phyloP scores from a whole-genome alignment of 2,329 filamentous ascomycete genomes.

The Paecilomyces niveus region DNA sequence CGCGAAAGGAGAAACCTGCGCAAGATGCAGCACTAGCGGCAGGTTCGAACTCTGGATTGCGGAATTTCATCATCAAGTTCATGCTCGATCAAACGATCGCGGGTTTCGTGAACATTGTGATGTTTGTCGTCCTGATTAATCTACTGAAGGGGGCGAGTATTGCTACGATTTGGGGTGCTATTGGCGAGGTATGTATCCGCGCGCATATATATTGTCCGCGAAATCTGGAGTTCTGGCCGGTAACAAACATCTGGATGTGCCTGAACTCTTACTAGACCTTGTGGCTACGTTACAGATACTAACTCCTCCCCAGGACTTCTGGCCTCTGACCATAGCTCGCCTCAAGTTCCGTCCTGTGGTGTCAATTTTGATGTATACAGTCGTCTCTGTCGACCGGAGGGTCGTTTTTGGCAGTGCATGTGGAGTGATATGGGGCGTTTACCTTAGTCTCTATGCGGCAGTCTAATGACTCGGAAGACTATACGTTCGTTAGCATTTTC shows the following conservation, averaged over 20 bases:
- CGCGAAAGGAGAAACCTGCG: slow-evolving; percentile 14
- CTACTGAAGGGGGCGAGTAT: slow-evolving; percentile 28
- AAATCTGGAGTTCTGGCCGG: slow-evolving; percentile 4
- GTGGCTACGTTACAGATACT: background rate
- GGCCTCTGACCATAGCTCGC: slow-evolving; percentile 59
- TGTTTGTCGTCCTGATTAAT: slow-evolving; percentile 52
- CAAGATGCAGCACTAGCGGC: slow-evolving; percentile 20
- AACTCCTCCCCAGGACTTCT: slow-evolving; percentile 46
- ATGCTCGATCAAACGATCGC: slow-evolving; percentile 52
- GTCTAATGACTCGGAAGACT: slow-evolving; percentile 11
- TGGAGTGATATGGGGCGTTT: slow-evolving; percentile 68
- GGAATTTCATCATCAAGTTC: slow-evolving; percentile 46
- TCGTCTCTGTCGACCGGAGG: slow-evolving; percentile 64
- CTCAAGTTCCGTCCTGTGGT: slow-evolving; percentile 67
- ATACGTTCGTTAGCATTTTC: background rate
- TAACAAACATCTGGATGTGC: background rate
- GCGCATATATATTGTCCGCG: slow-evolving; percentile 1
- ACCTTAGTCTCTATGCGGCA: slow-evolving; percentile 58
- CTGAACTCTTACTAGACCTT: background rate
- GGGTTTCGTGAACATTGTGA: slow-evolving; percentile 48
- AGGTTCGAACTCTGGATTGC: slow-evolving; percentile 33
- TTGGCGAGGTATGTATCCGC: slow-evolving; percentile 23
- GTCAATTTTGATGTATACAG: slow-evolving; percentile 61
- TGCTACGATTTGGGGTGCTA: slow-evolving; percentile 18
- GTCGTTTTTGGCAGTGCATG: slow-evolving; percentile 65